phyloP scores from a whole-genome alignment of 139 green algal genomes.

The Micractinium conductrix region DNA sequence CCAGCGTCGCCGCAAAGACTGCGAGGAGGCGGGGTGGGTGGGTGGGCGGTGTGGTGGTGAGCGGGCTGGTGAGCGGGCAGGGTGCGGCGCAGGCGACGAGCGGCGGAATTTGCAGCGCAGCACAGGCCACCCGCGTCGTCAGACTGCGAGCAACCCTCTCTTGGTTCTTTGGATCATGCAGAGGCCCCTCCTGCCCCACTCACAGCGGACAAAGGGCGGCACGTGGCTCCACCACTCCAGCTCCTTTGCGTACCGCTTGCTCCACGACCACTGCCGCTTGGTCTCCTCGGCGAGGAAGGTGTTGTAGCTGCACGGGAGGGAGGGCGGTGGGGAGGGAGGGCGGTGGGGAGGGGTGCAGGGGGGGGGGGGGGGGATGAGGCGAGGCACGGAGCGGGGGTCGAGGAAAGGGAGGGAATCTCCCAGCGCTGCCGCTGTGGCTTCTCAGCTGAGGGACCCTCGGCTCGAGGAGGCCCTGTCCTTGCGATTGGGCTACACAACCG shows the following conservation, averaged over 20 bases:
- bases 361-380: no score
- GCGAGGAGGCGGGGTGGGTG: not conserved
- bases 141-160: no score
- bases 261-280: slow-evolving; percentile 52
- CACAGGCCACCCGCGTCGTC: no score
- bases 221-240: slow-evolving; percentile 31
- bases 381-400: no score
- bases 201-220: slow-evolving; percentile 35
- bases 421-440: no score
- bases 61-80: not conserved
- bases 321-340: not conserved
- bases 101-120: no score
- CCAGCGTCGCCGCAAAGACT: slow-evolving; percentile 37
- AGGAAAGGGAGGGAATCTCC: no score
- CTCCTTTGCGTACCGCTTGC: slow-evolving; percentile 39
- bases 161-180: no score
- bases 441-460: no score
- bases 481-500: no score
- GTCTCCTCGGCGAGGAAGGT: slow-evolving; percentile 55
- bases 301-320: slow-evolving; percentile 42
- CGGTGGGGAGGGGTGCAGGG: not conserved
- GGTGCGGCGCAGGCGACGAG: not conserved
- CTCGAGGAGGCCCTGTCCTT: no score
- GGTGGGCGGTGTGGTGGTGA: not conserved
- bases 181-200: not conserved